Evolutionary conservation across 1,284 basidiomycete genomes (phyloP), one percentile per base, ranked within the genome.

Genomic region (Boletus sp.): DNA sequence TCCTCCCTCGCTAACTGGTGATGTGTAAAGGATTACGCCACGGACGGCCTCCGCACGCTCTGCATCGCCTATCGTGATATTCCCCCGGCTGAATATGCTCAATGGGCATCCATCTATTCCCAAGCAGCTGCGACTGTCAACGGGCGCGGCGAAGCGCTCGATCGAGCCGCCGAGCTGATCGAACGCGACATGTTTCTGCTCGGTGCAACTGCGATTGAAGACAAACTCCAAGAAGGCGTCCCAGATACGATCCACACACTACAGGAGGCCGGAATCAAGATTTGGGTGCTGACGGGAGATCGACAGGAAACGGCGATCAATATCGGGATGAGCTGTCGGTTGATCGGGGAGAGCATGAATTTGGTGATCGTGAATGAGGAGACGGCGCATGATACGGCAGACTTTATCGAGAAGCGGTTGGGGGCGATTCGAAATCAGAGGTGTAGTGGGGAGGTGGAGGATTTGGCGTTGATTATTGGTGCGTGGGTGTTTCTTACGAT

Each of bases 241-340:
- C 96, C 96, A 0, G 96, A 99, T 61, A 88, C 96, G 3, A 99
- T 99, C 50, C 94, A 98, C 64, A 98, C 94, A 2, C 70, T 99
- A 34, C 96, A 99, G 64, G 91, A 89, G 77, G 95, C 95, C 23
- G 96, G 96, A 0, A 98, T 99, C 72, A 98, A 98, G 84, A 87
- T 99, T 30, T 99, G 96, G 96, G 94, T 99, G 9, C 72, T 99
- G 41, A 99, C 96, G 1, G 96, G 96, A 2, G 96, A 99, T 69
- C 76, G 95, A 53, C 95, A 99, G 72, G 96, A 99, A 70, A 99
- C 96, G 2, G 96, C 96, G 12, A 98, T 99, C 72, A 99, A 99
- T 62, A 99, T 99, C 55, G 96, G 96, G 42, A 84, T 99, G 77
- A 94, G 92, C 2, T 99, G 95, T 72, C 82, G 93, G 52, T 70